Percentiles rank a stretch among this genome's conserved stretches.
Conservation (phyloP, 2,329 filamentous ascomycete genomes). For the Aureobasidium sp. region DNA sequence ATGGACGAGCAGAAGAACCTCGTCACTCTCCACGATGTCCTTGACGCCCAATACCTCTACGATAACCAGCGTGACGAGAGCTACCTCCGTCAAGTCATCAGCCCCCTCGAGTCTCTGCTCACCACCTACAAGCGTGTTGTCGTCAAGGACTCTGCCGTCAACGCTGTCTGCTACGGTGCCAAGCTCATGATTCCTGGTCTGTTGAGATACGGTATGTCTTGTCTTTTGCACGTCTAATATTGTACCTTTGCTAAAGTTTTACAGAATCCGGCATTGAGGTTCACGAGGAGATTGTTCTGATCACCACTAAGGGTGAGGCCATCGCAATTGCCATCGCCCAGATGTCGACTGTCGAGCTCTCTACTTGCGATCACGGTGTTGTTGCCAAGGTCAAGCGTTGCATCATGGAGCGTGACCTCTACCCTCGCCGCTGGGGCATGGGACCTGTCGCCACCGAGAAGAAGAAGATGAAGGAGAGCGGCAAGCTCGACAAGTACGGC, state of each 20-base stretch:
- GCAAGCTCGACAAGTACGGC: conserved; percentile 97
- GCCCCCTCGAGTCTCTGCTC: conserved; percentile 85
- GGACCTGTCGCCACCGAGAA: conserved; percentile 91
- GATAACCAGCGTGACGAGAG: conserved; percentile 95
- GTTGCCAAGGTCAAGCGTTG: conserved; percentile 98
- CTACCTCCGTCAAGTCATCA: conserved; percentile 84
- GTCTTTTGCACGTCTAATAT: conserved; percentile 9
- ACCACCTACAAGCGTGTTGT: conserved; percentile 94
- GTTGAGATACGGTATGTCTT: conserved; percentile 69
- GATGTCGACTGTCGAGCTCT: conserved; percentile 97
- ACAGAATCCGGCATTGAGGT: conserved; percentile 82
- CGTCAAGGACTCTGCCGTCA: conserved; percentile 94
- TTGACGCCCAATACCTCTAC: conserved; percentile 92
- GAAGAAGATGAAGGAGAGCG: conserved; percentile 99
- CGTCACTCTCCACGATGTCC: conserved; percentile 89
- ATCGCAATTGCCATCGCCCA: conserved; percentile 94
- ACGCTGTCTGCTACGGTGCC: conserved; percentile 96
- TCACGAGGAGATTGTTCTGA: conserved; percentile 92
- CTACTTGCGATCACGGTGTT: conserved; percentile 92
- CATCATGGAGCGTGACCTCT: conserved; percentile 99
- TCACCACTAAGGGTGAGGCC: conserved; percentile 98
- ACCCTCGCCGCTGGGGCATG: conserved; percentile 93
- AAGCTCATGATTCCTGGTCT: conserved; percentile 98
- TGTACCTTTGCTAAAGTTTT: conserved; percentile 17
- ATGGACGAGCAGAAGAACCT: conserved; percentile 87